Evolutionary conservation across 106 monocot genomes (phyloP).

Genomic region (Posidonia australis): DNA sequence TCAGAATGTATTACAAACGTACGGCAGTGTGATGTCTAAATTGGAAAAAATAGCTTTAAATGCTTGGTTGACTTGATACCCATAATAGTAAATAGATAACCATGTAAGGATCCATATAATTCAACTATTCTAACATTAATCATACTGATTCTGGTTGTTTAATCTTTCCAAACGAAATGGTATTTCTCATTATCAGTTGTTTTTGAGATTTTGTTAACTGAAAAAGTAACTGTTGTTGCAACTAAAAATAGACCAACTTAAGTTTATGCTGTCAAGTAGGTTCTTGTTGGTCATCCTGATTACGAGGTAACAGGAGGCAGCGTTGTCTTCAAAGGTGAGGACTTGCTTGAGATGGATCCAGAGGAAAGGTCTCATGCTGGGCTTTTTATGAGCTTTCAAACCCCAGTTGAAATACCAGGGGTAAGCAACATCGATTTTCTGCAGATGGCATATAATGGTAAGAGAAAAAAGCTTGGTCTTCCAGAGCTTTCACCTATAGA

Average conservation of each 20-base stretch:
- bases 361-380: constrained; percentile 96
- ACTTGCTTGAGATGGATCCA: constrained; percentile 81
- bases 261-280: constrained; percentile 29
- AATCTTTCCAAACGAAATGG: too few species aligned
- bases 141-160: too few species aligned
- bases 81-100: too few species aligned
- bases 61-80: too few species aligned
- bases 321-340: constrained; percentile 68
- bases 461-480: constrained; percentile 50
- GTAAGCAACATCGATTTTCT: constrained; percentile 95
- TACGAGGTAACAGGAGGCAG: constrained; percentile 82
- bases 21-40: too few species aligned
- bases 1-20: too few species aligned
- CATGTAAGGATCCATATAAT: too few species aligned
- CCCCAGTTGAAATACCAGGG: constrained; percentile 92
- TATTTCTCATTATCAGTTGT: too few species aligned
- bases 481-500: constrained; percentile 66
- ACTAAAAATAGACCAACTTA: not conserved
- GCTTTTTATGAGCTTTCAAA: constrained; percentile 91
- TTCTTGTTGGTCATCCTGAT: constrained; percentile 97
- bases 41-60: too few species aligned
- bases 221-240: not conserved
- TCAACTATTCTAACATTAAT: too few species aligned
- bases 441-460: constrained; percentile 77
- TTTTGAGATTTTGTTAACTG: too few species aligned